Percentiles rank a stretch among this genome's conserved stretches.
These are phyloP conservation scores for Chrysanthemum makinoi DNA, from an alignment of 129 eudicot genomes.

Conservation along the genomic window DNA sequence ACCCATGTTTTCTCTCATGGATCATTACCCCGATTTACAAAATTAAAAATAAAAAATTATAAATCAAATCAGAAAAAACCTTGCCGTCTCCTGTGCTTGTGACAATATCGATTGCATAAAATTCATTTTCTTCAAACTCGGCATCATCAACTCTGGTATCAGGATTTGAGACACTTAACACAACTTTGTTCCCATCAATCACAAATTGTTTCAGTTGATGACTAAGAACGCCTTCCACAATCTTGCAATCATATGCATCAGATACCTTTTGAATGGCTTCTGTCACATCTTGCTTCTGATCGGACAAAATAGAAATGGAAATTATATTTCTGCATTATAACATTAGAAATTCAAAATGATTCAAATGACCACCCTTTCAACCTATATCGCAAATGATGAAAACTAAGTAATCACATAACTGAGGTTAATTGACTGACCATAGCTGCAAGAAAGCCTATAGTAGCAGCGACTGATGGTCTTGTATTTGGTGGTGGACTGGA, in stretches of 20 bases:
- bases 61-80: slow-evolving; percentile 20
- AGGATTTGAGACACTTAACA: slow-evolving; percentile 64
- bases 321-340: background rate
- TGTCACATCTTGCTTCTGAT: slow-evolving; percentile 34
- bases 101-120: slow-evolving; percentile 77
- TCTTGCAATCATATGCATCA: slow-evolving; percentile 86
- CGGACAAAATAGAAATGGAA: no score
- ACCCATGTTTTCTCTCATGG: background rate
- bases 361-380: background rate
- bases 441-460: no score
- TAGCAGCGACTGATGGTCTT: no score
- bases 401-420: no score
- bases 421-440: no score
- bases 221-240: slow-evolving; percentile 92
- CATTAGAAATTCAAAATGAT: background rate
- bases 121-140: slow-evolving; percentile 93
- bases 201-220: slow-evolving; percentile 93
- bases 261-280: slow-evolving; percentile 94
- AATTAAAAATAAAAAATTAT: no score
- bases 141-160: slow-evolving; percentile 95
- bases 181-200: slow-evolving; percentile 95
- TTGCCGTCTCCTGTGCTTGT: slow-evolving; percentile 98
- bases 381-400: no score
- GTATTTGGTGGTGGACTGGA: no score
- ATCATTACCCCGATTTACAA: background rate